Base-by-base conservation (phyloP, 2,329 filamentous ascomycete genomes). In the Colletotrichum lupini region DNA sequence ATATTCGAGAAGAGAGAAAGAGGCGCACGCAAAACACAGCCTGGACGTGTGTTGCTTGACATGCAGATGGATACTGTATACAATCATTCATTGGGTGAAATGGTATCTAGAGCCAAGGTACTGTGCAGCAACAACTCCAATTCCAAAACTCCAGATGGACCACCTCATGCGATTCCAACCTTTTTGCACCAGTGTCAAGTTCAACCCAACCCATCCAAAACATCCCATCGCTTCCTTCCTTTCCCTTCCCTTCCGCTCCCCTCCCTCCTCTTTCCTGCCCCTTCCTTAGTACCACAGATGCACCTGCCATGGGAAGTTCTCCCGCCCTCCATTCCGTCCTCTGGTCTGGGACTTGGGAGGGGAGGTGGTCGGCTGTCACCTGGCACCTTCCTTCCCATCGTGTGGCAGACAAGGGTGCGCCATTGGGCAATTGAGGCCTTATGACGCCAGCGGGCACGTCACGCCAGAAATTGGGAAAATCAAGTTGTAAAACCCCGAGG, bases 381-480 rank as follows among this genome's bases (percentile, higher is more conserved):
- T 57, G 26, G 16, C 22, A 22, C 53, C 53, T 19, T 42, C 37
- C 37, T 68, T 68, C 66, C 55, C 65, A 64, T 60, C 66, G 55
- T 55, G 66, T 60, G 66, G 66, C 24, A 14, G 60, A 71, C 71
- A 65, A 63, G 56, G 67, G 56, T 68, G 32, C 56, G 58, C 73
- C 37, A 71, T 75, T 75, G 74, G 72, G 63, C 72, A 68, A 68
- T 74, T 61, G 35, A 63, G 63, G 56, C 74, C 63, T 58, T 72
- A 75, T 75, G 74, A 75, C 74, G 74, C 72, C 72, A 74, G 62
- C 46, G 56, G 46, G 72, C 73, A 75, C 71, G 73, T 71, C 73
- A 75, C 73, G 66, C 67, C 72, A 71, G 66, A 75, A 75, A 35
- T 12, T 35, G 32, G 32, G 11, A 42, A 42, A 37, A 37, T 42